Evolutionary conservation across 2,329 filamentous ascomycete genomes (phyloP), one percentile per base, ranked within the genome.

Genomic region (Colletotrichum eleusines): DNA sequence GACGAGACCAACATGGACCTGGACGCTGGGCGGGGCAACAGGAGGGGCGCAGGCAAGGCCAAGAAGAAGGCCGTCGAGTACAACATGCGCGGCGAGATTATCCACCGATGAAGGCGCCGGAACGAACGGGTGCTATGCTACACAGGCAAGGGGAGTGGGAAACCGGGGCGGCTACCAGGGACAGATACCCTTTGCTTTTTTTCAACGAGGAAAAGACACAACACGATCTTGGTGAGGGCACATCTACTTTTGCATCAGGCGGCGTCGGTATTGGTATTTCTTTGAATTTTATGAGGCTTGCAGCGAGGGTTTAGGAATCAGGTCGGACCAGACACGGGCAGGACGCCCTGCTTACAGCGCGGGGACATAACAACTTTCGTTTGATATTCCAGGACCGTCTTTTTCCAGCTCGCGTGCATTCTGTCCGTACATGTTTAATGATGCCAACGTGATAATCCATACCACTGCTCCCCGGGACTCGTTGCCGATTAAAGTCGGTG

Each of bases 11-110:
- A 73, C 63, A 72, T 71, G 69, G 69, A 71, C 16, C 58, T 51
- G 26, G 64, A 69, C 44, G 71, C 46, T 0, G 68, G 60, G 18
- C 55, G 50, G 35, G 54, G 54, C 73, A 81, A 79, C 74, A 81
- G 79, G 72, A 80, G 77, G 73, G 73, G 72, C n/a, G 76, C 74
- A 51, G 79, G 77, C 65, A 80, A 78, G 69, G 76, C 75, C 38
- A 74, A 73, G 69, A 77, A 76, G 72, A 78, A 81, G 70, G 71
- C 74, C 9, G 72, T 82, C 12, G 73, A 77, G 28, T 81, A 81
- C 60, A 72, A 71, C 67, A 73, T 74, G 63, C 71, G 71, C 11
- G 72, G 72, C 14, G 72, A 74, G 68, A 61, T 73, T n/a, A 72
- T 74, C 26, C 26, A 57, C 54, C 69, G 55, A 66, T 51, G 40